phyloP scores from a whole-genome alignment of 441 rosid genomes.

The Kokia cookei region DNA sequence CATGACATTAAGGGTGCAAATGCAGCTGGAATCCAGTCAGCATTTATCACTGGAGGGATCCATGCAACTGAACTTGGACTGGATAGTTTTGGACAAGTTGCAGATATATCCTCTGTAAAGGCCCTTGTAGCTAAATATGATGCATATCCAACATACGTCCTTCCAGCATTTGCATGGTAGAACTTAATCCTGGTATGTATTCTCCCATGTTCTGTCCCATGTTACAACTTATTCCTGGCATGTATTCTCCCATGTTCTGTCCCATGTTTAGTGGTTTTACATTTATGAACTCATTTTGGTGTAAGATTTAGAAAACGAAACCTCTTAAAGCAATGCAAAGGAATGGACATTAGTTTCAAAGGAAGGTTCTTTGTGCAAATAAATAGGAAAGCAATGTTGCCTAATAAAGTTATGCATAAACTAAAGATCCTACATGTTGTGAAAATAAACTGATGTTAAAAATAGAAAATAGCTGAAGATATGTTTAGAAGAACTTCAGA shows the following conservation, averaged over 20 bases:
- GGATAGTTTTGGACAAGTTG: conserved; percentile 48
- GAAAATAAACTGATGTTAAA: neutral
- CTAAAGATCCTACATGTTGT: neutral
- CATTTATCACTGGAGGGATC: conserved; percentile 70
- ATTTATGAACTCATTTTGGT: neutral
- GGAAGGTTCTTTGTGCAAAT: neutral
- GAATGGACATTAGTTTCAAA: neutral
- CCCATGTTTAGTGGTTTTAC: neutral
- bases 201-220: neutral
- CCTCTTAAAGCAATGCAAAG: neutral
- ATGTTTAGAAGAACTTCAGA: neutral
- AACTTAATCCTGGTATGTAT: conserved; percentile 3
- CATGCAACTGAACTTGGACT: conserved; percentile 80
- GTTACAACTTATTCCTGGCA: too few species aligned
- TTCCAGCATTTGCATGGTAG: conserved; percentile 85
- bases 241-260: neutral
- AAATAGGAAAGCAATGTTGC: neutral
- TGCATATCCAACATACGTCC: conserved; percentile 65
- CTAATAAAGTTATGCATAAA: neutral
- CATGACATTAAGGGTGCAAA: conserved; percentile 91
- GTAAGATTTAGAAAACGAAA: neutral
- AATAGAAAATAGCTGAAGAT: neutral
- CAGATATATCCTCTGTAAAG: conserved; percentile 47
- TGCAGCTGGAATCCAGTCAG: conserved; percentile 67
- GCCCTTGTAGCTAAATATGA: conserved; percentile 53